These are phyloP conservation scores for Laetiporus sulphureus DNA, from an alignment of 1,284 basidiomycete species.

Conservation along the genomic window DNA sequence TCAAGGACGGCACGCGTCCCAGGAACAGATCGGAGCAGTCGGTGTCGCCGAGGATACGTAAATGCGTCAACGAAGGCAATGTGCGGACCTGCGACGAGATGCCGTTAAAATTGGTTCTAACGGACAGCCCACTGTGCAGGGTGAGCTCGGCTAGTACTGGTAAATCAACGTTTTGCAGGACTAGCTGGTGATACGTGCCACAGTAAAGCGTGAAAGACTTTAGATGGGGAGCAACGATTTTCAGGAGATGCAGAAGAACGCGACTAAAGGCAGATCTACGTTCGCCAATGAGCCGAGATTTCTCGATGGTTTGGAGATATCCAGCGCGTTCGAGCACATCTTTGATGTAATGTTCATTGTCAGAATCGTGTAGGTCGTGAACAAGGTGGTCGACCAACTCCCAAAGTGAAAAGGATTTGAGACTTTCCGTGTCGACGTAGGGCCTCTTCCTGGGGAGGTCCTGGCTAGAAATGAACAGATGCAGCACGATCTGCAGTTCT, in stretches of 20 bases:
- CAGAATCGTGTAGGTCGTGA: neutral
- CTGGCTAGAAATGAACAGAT: slow-evolving; percentile 1
- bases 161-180: neutral
- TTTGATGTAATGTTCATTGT: neutral
- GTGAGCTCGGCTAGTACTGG: slow-evolving; percentile 3
- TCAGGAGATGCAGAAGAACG: neutral
- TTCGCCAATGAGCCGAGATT: neutral
- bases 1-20: neutral
- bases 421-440: neutral
- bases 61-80: slow-evolving; percentile 2
- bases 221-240: neutral
- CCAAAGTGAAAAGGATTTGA: neutral
- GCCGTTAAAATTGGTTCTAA: neutral
- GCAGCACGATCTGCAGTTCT: neutral
- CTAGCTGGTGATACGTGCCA: neutral
- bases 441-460: neutral
- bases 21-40: neutral
- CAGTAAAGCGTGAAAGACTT: neutral
- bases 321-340: neutral
- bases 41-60: slow-evolving; percentile 1
- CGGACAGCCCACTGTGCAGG: neutral
- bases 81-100: neutral
- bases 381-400: neutral
- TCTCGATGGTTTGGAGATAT: neutral
- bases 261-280: neutral